A percentile compares a stretch with the other conserved stretches of the same genome.
phyloP scores from a whole-genome alignment of 1,284 basidiomycete genomes.

The Ceratobasidium sp. region DNA sequence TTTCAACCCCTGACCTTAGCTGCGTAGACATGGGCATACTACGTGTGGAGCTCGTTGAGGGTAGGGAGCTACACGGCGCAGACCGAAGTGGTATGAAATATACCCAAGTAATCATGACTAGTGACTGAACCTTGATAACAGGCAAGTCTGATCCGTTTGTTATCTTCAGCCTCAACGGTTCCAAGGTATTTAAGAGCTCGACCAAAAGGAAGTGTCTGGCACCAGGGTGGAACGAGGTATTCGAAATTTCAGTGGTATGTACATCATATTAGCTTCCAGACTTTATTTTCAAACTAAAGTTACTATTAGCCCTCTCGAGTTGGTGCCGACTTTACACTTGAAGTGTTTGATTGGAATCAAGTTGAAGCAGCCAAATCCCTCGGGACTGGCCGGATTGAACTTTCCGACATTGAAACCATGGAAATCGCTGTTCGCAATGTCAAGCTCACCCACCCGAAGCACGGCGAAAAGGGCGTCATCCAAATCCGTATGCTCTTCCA shows the following conservation, averaged over 20 bases:
- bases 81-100: constrained; percentile 81
- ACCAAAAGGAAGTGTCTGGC: constrained; percentile 88
- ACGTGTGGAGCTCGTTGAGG: constrained; percentile 81
- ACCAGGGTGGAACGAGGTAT: constrained; percentile 87
- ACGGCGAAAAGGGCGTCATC: constrained; percentile 79
- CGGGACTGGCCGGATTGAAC: constrained; percentile 73
- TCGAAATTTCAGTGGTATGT: constrained; percentile 73
- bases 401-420: constrained; percentile 85
- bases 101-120: neutral
- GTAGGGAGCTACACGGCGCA: constrained; percentile 76
- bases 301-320: constrained; percentile 75
- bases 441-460: constrained; percentile 65
- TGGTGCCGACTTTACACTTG: constrained; percentile 76
- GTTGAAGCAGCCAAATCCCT: constrained; percentile 83
- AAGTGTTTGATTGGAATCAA: constrained; percentile 96
- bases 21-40: constrained; percentile 88
- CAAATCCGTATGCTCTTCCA: constrained; percentile 82
- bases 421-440: constrained; percentile 65
- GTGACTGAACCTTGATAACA: constrained; percentile 46
- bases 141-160: constrained; percentile 91
- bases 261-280: neutral
- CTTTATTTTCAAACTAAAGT: constrained; percentile 5
- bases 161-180: constrained; percentile 82
- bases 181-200: constrained; percentile 85
- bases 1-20: neutral